Base-by-base conservation (phyloP, 2,329 filamentous ascomycete genomes). In the Tolypocladium tropicale region DNA sequence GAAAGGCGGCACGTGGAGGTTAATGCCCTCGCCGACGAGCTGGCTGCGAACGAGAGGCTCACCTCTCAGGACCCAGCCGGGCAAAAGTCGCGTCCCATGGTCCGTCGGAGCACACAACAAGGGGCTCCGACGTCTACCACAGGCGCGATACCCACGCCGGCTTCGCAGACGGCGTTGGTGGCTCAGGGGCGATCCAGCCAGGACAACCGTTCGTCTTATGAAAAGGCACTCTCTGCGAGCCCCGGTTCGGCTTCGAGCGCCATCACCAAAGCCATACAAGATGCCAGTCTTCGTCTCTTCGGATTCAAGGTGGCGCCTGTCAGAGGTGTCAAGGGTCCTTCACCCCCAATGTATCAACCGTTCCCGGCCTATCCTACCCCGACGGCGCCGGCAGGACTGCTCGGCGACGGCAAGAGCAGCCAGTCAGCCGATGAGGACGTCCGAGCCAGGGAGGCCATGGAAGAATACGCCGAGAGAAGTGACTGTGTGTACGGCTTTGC, bases 401-500 rank as follows among this genome's bases (percentile, higher is more conserved):
- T 94, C 52, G 77, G 90, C 39, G 85, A 86, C 55, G 81, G 80
- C 12, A 77, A 80, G 23, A 78, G 76, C 37, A 71, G 75, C 4
- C 79, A 80, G 3, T 74, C 84, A 23, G 67, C 63, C 21, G 91
- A 96, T 60, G 92, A 96, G 66, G 94, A 97, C 67, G 78, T 80
- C 18, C 83, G 82, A 60, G 85, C 89, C 43, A 84, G 93, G 2
- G 87, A 91, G 65, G 81, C 83, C 49, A 91, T 97, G 56, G 93
- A 99, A 69, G 92, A 97, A 64, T 87, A 90, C 61, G 94, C 94
- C 2, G 94, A 91, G 34, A 82, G 92, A 41, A 96, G 92, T 67
- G 92, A 99, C 69, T 94, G 96, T 50, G 92, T 99, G 3, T 99
- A 92, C 69, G 92, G 93, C 3, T 97, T 99, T 71, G 94, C 94